Evolutionary conservation across 192 early-diverging fungal genomes (phyloP).

Genomic region (Piromyces sp.): DNA sequence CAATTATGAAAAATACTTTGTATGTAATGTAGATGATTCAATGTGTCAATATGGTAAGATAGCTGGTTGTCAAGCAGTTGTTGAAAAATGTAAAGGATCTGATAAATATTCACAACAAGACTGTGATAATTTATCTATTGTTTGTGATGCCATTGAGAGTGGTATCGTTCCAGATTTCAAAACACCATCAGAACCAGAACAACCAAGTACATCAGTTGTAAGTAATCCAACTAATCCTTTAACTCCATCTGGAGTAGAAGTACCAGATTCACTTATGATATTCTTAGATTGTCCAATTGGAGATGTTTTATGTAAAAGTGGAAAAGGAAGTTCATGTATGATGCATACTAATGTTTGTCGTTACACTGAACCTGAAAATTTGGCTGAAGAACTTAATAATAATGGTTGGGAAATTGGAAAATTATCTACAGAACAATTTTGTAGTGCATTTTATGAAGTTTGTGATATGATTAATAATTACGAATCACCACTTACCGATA

Average conservation of each 20-base stretch:
- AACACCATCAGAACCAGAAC: no score
- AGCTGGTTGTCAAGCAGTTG: no score
- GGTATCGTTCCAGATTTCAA: no score
- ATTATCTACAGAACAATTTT: not conserved
- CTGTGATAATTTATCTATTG: no score
- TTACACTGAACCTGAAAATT: not conserved
- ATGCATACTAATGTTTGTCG: not conserved
- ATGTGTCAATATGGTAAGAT: not conserved
- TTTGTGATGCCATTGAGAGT: no score
- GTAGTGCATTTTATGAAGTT: not conserved
- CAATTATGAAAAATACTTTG: not conserved
- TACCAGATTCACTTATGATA: not conserved
- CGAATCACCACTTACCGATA: not conserved
- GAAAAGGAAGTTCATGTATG: not conserved
- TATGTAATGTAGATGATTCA: not conserved
- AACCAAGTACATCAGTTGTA: no score
- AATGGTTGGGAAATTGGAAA: not conserved
- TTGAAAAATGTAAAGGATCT: no score
- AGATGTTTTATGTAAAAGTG: not conserved
- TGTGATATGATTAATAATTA: not conserved
- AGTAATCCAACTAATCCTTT: no score
- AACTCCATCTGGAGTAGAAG: not conserved
- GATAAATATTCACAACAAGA: no score
- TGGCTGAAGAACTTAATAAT: not conserved
- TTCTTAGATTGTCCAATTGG: not conserved